These are phyloP conservation scores for Talaromyces amestolkiae DNA, from an alignment of 2,329 filamentous ascomycete species.

Conservation along the genomic window DNA sequence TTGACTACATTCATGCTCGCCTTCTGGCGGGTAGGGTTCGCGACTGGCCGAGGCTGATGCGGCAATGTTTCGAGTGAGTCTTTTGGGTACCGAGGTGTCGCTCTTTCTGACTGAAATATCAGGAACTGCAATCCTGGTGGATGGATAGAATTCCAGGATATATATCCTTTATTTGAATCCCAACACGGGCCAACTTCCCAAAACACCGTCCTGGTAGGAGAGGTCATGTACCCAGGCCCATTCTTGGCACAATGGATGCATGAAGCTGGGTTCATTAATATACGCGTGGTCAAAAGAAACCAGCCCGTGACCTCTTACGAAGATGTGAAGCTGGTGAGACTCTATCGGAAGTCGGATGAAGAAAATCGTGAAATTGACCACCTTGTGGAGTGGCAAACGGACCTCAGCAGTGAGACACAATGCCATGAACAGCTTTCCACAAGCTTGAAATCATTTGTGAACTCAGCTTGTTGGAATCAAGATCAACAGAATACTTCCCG, in stretches of 20 bases:
- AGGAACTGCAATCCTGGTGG: conserved; percentile 18
- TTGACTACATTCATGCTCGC: conserved; percentile 24
- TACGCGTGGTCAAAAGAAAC: conserved; percentile 11
- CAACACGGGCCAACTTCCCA: not conserved
- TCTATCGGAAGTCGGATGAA: not conserved
- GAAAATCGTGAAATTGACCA: not conserved
- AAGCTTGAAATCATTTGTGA: not conserved
- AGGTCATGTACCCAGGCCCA: not conserved
- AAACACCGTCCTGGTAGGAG: not conserved
- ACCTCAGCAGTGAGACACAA: not conserved
- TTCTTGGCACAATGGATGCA: conserved; percentile 16
- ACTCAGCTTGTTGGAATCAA: not conserved
- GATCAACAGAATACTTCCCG: not conserved
- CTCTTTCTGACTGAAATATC: not conserved
- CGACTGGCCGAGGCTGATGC: conserved; percentile 20
- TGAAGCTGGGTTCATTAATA: conserved; percentile 16
- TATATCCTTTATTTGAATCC: not conserved
- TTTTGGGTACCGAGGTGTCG: not conserved
- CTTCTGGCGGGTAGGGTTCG: conserved; percentile 19
- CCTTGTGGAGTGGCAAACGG: not conserved
- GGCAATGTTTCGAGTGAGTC: conserved; percentile 29
- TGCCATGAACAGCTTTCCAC: not conserved
- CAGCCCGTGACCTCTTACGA: not conserved
- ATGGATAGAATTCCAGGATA: conserved; percentile 20
- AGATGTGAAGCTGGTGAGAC: conserved; percentile 1